phyloP scores from a whole-genome alignment of 1,139 yeast genomes.

The Geotrichum fermentans region DNA sequence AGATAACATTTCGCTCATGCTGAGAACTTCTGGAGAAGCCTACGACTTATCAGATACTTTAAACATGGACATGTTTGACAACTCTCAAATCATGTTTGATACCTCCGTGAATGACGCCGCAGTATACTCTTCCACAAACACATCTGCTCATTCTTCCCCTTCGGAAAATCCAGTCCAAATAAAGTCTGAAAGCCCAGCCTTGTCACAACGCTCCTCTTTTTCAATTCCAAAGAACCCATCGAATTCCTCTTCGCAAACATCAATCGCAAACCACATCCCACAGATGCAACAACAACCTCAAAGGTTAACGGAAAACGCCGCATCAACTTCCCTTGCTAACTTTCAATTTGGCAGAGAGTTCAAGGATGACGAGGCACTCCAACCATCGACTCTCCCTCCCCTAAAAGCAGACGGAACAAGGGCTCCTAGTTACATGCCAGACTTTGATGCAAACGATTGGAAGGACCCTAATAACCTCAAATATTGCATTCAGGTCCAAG shows the following conservation, averaged over 20 bases:
- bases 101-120: not conserved
- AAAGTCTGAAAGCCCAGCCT: not conserved
- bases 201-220: conserved; percentile 4
- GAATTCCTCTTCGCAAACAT: conserved; percentile 8
- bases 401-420: conserved; percentile 5
- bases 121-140: not conserved
- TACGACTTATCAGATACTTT: conserved; percentile 1
- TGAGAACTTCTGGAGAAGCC: not conserved
- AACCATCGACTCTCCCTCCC: not conserved
- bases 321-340: conserved; percentile 12
- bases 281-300: not conserved
- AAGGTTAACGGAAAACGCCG: not conserved
- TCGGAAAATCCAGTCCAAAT: not conserved
- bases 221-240: conserved; percentile 9
- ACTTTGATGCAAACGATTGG: conserved; percentile 34
- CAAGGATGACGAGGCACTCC: conserved; percentile 6
- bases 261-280: conserved; percentile 12
- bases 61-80: conserved; percentile 8
- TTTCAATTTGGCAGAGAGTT: conserved; percentile 18
- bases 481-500: conserved; percentile 51
- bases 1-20: not conserved
- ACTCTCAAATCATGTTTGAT: not conserved
- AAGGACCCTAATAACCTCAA: conserved; percentile 43
- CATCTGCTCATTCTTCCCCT: conserved; percentile 6
- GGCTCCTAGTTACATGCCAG: conserved; percentile 33